These are phyloP conservation scores for Parascedosporium putredinis DNA, from an alignment of 2,329 filamentous ascomycete species.

Conservation along the genomic window DNA sequence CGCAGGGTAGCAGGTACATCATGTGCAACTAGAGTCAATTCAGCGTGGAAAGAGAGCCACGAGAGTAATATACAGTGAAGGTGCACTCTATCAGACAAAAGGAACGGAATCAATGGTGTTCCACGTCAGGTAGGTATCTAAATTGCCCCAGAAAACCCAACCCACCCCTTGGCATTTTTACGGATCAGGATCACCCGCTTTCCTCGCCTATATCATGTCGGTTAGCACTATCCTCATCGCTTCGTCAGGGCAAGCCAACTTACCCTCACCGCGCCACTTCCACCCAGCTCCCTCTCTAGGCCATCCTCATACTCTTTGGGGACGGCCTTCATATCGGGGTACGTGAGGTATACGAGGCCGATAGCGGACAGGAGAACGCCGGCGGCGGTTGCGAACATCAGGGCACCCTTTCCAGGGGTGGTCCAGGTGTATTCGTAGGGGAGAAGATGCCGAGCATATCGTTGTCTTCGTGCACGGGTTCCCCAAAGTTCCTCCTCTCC, in stretches of 20 bases:
- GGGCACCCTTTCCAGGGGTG: conserved; percentile 56
- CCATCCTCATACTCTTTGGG: conserved; percentile 65
- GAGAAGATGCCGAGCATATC: conserved; percentile 87
- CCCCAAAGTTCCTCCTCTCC: conserved; percentile 92
- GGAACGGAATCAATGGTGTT: not conserved
- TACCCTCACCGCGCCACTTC: conserved; percentile 55
- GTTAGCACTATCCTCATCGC: conserved; percentile 10
- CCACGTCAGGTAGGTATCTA: conserved; percentile 2
- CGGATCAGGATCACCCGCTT: conserved; percentile 43
- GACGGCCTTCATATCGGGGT: conserved; percentile 60
- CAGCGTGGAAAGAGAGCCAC: not conserved
- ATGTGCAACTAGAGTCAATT: conserved; percentile 3
- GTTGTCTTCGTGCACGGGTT: conserved; percentile 93
- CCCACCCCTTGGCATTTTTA: conserved; percentile 16
- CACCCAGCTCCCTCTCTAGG: conserved; percentile 65
- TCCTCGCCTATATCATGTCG: conserved; percentile 38
- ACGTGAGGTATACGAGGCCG: conserved; percentile 57
- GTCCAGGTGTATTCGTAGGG: conserved; percentile 79
- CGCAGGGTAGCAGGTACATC: not conserved
- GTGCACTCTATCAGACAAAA: conserved; percentile 5
- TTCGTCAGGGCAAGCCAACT: conserved; percentile 24
- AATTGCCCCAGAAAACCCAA: conserved; percentile 2
- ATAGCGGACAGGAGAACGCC: conserved; percentile 51
- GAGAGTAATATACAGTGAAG: conserved; percentile 5
- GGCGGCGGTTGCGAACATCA: conserved; percentile 61